Evolutionary conservation across 257 asterid species (phyloP).

Genomic region (Lycium ferocissimum): DNA sequence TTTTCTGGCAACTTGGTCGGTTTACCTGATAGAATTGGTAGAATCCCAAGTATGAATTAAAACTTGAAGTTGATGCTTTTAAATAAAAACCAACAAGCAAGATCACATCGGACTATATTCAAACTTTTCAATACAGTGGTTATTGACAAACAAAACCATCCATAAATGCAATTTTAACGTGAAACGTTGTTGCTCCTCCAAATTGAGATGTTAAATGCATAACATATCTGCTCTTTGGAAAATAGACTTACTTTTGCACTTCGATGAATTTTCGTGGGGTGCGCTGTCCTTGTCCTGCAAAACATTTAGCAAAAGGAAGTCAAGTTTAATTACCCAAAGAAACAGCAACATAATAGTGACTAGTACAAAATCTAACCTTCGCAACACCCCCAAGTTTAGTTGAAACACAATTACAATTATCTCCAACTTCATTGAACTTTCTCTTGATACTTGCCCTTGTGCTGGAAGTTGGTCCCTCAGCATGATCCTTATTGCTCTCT

Average conservation of each 20-base stretch:
- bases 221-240: background rate
- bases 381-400: conserved; percentile 44
- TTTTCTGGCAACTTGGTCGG: conserved; percentile 64
- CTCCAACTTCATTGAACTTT: conserved; percentile 37
- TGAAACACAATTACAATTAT: conserved; percentile 40
- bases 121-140: background rate
- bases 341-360: background rate
- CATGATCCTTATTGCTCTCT: conserved; percentile 14
- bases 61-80: background rate
- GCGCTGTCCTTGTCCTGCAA: background rate
- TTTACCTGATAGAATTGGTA: conserved; percentile 36
- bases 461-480: conserved; percentile 20
- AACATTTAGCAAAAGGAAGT: background rate
- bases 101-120: background rate
- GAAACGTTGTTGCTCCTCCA: background rate
- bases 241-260: background rate
- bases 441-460: conserved; percentile 51
- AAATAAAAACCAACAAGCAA: background rate
- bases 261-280: background rate
- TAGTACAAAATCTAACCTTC: conserved; percentile 12
- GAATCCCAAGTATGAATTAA: background rate
- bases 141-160: background rate
- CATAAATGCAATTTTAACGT: background rate
- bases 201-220: background rate
- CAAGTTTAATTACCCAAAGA: background rate